Conservation (phyloP, 495 filamentous ascomycete species). For the Aspergillus asperescens region DNA sequence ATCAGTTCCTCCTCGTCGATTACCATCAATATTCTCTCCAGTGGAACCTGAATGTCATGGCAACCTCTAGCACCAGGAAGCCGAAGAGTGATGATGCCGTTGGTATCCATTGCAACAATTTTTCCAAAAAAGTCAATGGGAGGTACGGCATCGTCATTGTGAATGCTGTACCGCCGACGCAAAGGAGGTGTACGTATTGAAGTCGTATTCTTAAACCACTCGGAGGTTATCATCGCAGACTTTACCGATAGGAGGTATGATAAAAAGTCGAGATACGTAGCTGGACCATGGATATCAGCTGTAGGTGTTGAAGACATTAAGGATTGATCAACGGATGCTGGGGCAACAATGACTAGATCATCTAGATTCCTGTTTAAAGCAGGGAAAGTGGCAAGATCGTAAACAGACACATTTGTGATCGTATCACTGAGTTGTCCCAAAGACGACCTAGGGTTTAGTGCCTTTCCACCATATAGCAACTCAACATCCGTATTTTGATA, state of each 20-base stretch:
- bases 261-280: slow-evolving; percentile 7
- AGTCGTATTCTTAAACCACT: slow-evolving; percentile 24
- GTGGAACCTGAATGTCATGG: slow-evolving; percentile 42
- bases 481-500: slow-evolving; percentile 40
- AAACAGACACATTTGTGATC: slow-evolving; percentile 50
- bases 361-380: slow-evolving; percentile 39
- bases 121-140: slow-evolving; percentile 51
- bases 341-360: slow-evolving; percentile 48
- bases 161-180: slow-evolving; percentile 16
- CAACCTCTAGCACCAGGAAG: slow-evolving; percentile 44
- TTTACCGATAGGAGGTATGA: slow-evolving; percentile 18
- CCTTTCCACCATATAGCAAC: slow-evolving; percentile 28
- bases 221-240: slow-evolving; percentile 9
- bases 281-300: slow-evolving; percentile 2
- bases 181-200: slow-evolving; percentile 13
- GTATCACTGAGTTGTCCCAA: slow-evolving; percentile 39
- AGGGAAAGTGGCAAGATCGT: slow-evolving; percentile 47
- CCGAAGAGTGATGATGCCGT: slow-evolving; percentile 50
- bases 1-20: slow-evolving; percentile 25
- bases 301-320: background rate
- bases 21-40: slow-evolving; percentile 43
- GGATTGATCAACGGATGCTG: slow-evolving; percentile 21
- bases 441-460: slow-evolving; percentile 27
- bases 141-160: slow-evolving; percentile 5
- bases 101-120: slow-evolving; percentile 47